These are phyloP conservation scores for Solanum medicagineum DNA, from an alignment of 257 asterid genomes.

Conservation along the genomic window DNA sequence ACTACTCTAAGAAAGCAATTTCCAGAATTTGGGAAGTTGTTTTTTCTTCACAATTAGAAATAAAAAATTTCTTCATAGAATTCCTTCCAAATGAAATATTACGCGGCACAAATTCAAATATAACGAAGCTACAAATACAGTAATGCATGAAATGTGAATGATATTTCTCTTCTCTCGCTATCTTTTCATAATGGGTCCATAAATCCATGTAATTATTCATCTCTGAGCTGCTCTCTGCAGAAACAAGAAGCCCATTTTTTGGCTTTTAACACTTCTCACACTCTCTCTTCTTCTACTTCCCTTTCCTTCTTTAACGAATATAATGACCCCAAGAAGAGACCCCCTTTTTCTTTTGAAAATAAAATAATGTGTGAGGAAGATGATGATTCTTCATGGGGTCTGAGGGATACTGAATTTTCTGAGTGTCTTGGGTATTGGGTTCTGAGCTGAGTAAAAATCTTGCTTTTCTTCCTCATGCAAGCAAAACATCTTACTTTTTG, in stretches of 20 bases:
- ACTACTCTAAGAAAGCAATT: too few species aligned
- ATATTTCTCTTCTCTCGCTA: constrained; percentile 3
- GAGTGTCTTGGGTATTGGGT: constrained; percentile 53
- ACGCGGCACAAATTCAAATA: too few species aligned
- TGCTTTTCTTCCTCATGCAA: constrained; percentile 26
- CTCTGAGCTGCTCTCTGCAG: constrained; percentile 17
- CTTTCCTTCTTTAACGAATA: background rate
- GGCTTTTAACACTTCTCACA: constrained; percentile 11
- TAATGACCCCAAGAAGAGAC: background rate
- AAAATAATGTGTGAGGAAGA: background rate
- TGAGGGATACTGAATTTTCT: constrained; percentile 28
- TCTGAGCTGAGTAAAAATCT: constrained; percentile 35
- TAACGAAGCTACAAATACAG: background rate
- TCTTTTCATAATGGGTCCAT: constrained; percentile 34
- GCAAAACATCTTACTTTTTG: constrained; percentile 34
- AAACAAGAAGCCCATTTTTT: constrained; percentile 8
- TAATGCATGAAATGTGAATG: background rate
- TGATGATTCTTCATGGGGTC: constrained; percentile 41
- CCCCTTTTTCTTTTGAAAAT: background rate
- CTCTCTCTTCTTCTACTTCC: constrained; percentile 19
- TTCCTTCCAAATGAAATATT: too few species aligned
- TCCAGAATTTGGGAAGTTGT: too few species aligned
- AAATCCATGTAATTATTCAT: constrained; percentile 25
- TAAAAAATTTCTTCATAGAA: too few species aligned
- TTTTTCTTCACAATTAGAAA: too few species aligned